Percentiles rank a stretch among this genome's conserved stretches.
Conservation (phyloP, 2,329 filamentous ascomycete genomes). For the Pseudogymnoascus sp. region DNA sequence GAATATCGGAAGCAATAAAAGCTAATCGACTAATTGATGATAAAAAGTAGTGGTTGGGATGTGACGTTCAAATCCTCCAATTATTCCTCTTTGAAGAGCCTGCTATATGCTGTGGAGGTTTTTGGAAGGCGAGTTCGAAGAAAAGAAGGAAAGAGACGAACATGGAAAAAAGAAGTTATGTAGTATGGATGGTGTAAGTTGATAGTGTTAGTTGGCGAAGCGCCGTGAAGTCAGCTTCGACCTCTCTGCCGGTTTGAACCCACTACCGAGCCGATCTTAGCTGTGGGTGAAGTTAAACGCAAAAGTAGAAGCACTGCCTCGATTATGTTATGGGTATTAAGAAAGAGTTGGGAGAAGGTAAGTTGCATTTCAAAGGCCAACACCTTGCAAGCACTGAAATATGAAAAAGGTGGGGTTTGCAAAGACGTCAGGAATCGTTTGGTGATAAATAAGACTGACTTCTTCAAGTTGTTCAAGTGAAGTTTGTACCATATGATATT, state of each 20-base stretch:
- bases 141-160: neutral
- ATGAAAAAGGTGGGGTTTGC: neutral
- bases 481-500: neutral
- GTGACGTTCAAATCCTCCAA: neutral
- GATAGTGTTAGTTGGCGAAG: neutral
- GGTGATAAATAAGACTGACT: neutral
- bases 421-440: neutral
- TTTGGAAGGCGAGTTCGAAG: too few relatives aligned
- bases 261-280: neutral
- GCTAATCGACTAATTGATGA: neutral
- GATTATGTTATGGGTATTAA: neutral
- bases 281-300: neutral
- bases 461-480: neutral
- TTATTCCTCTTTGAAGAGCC: neutral
- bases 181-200: neutral
- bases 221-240: neutral
- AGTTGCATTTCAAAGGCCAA: neutral
- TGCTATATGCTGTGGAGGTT: neutral
- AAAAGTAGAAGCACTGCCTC: neutral
- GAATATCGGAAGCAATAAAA: neutral
- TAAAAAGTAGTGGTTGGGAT: neutral
- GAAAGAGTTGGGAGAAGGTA: neutral
- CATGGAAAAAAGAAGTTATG: neutral
- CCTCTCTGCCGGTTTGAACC: neutral
- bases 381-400: neutral